phyloP scores from a whole-genome alignment of 148 eudicot species.

The Silene conica region DNA sequence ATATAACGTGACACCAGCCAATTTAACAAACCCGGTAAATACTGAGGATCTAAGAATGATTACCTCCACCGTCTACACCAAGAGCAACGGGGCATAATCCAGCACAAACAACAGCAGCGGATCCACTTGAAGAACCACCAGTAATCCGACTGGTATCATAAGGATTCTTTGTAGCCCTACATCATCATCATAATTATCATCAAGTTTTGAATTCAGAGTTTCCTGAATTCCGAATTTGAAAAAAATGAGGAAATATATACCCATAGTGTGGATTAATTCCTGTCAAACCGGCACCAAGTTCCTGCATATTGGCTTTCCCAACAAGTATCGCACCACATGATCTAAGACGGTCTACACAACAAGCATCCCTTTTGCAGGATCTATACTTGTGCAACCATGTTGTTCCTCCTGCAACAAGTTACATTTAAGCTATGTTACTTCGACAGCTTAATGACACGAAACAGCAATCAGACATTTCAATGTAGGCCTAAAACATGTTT shows the following conservation, averaged over 20 bases:
- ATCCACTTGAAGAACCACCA: slow-evolving; percentile 98
- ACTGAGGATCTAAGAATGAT: too few species aligned
- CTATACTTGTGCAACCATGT: slow-evolving; percentile 84
- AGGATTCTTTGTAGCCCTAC: slow-evolving; percentile 75
- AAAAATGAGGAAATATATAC: too few species aligned
- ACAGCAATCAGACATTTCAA: too few species aligned
- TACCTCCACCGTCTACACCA: slow-evolving; percentile 99
- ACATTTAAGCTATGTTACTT: too few species aligned
- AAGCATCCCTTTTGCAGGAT: slow-evolving; percentile 67
- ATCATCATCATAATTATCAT: neutral
- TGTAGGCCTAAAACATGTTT: too few species aligned
- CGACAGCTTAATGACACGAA: too few species aligned
- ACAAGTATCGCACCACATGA: slow-evolving; percentile 83
- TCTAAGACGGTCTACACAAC: slow-evolving; percentile 65
- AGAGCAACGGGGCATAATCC: slow-evolving; percentile 95
- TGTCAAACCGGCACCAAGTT: slow-evolving; percentile 89
- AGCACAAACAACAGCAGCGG: slow-evolving; percentile 88
- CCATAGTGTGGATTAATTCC: slow-evolving; percentile 99
- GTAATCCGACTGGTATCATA: slow-evolving; percentile 53
- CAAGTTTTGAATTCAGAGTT: neutral
- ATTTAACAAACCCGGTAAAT: too few species aligned
- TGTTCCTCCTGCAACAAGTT: slow-evolving; percentile 61
- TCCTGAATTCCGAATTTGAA: too few species aligned
- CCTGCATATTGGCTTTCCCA: slow-evolving; percentile 99
- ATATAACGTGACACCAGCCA: too few species aligned